Base-by-base conservation (phyloP, 2,329 filamentous ascomycete genomes). In the Penicillium sp. region DNA sequence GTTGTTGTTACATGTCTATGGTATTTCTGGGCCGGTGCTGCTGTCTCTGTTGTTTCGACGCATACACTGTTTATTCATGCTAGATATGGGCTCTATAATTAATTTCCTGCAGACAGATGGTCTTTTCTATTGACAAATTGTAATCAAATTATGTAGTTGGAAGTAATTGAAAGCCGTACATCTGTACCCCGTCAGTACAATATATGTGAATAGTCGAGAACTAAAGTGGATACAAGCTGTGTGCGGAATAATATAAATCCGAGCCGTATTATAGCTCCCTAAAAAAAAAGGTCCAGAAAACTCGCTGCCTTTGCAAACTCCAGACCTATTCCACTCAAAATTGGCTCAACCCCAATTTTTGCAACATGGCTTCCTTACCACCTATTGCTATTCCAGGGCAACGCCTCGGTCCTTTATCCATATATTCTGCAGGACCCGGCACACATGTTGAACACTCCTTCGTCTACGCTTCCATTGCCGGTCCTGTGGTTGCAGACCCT, bases 401-500 rank as follows among this genome's bases (percentile, higher is more conserved):
- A 72, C 78, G 86, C 44, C 84, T 99, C 39, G 92, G 89, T 31
- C 77, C 87, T 18, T 75, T 81, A 18, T 79, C 82, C 53, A 83
- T 85, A 63, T 92, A 88, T 74, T 76, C 82, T 39, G 83, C 91
- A 29, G 93, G 93, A 14, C 80, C 89, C 11, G 94, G 93, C 62
- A 96, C 92, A 0, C 91, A 97, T 74, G 81, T 96, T 62, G 83
- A 90, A 76, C 81, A 88, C 61, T 81, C 85, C 60, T 83, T 87
- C 56, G 84, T 97, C 64, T 89, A 89, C 73, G 87, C 92, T 57
- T 96, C 92, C 20, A 86, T 97, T 59, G 83, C 92, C 48, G 93
- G 92, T 46, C 82, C 83, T 39, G 84, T 93, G 60, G 75, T 80
- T 56, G 76, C 88, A 57, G 76, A 78, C 29, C 76, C 79, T 49